Base-by-base conservation (phyloP, 2,329 filamentous ascomycete genomes). In the Bisporella sp. region DNA sequence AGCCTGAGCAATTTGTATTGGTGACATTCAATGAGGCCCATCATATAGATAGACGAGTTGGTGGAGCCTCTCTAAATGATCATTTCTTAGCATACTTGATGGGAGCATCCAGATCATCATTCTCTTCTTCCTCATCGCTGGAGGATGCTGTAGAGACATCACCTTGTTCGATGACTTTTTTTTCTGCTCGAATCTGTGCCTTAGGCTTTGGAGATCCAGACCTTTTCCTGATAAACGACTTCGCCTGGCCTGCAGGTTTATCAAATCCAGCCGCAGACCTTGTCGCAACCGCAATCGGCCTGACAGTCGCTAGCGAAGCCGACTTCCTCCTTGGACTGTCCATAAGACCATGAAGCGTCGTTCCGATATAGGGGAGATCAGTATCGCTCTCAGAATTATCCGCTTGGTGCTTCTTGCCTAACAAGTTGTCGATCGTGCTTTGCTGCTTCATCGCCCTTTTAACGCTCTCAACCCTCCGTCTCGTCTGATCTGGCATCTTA, bases 331-430 rank as follows among this genome's bases (percentile, higher is more conserved):
- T 61, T 28, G 64, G 66, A 51, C 68, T 71, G 30, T 70, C 67
- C 72, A 75, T 73, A 12, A 75, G 58, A 0, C 66, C 67, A 51
- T 71, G 68, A 11, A 75, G 57, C 1, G 65, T 65, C 1, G 71
- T 73, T 4, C 66, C 66, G 12, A 66, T 54, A 57, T 67, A 68
- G 8, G 67, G 64, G 4, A 64, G 54, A 1, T 45, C 57, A 31
- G 54, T 56, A 35, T 47, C 57, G 7, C 66, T 66, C 31, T 62
- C 66, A 12, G 56, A 64, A 12, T 66, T 64, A 12, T 66, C 57
- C 13, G 58, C 58, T 41, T 54, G 49, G 32, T 50, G 56, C 32
- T 57, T 57, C 42, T 60, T 61, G 4, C 51, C 51, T 6, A 56
- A 29, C 11, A 65, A 42, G 6, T 46, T 49, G 42, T 61, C 55